Evolutionary conservation across 2,329 filamentous ascomycete genomes (phyloP), one percentile per base, ranked within the genome.

Genomic region (Alternaria sp.): DNA sequence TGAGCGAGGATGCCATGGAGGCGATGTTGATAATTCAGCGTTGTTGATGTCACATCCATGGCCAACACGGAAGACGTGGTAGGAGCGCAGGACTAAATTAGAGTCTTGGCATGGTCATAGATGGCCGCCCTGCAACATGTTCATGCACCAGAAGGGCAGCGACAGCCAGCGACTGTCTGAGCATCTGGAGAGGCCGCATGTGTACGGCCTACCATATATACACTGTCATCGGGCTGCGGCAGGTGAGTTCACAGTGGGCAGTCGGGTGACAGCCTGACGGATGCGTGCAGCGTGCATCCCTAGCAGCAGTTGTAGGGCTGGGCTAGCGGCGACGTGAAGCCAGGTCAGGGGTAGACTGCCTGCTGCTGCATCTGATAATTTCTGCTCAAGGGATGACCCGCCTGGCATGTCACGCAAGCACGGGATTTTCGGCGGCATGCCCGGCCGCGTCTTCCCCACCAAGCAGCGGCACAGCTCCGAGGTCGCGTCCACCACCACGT

Each of bases 1-100:
- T 60, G 53, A 47, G 36, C 32, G 53, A 49, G 50, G 54, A 57
- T 28, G 66, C 63, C 66, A 65, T 68, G 59, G 50, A 56, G 43
- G 55, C 59, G 59, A 57, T 57, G 47, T 62, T 57, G 59, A 57
- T 59, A 43, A 57, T 57, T 13, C 40, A 57, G 57, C 55, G 57
- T 59, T 55, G 26, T 44, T 50, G 44, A 49, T 49, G 58, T 57
- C 55, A 57, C 36, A 40, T 21, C 49, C 49, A 52, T 52, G 49
- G 28, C 28, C 49, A n/a, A n/a, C 28, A 52, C 36, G 49, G 49
- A 40, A 52, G 49, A 52, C 49, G 7, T 52, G 49, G 49, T 56
- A 36, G 53, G 53, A 56, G 23, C 43, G 28, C 40, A 30, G 10
- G n/a, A 46, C 53, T 30, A 56, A 23, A 28, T 32, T 47, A 46